Conservation (phyloP, 495 filamentous ascomycete genomes). For the Parachaetomium inaequale region DNA sequence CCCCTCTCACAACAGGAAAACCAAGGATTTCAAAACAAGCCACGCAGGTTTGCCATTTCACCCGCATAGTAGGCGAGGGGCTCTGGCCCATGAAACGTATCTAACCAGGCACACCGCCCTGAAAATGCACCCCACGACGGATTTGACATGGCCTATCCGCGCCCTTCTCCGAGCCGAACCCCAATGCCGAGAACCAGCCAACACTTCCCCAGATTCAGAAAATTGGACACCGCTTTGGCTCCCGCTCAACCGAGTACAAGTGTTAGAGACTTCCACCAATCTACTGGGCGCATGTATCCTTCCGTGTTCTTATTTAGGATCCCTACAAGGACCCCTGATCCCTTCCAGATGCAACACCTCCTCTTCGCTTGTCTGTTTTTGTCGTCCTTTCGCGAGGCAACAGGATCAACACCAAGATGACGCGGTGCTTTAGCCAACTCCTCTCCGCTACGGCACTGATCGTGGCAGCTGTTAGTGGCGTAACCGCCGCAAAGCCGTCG, state of each 20-base stretch:
- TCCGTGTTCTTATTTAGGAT: background rate
- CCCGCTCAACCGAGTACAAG: background rate
- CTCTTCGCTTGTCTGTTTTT: background rate
- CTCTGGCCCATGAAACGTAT: background rate
- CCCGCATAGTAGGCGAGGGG: slow-evolving; percentile 1
- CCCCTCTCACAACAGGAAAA: background rate
- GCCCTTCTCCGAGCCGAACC: background rate
- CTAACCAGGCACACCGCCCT: background rate
- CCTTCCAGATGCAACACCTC: background rate
- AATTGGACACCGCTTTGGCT: background rate
- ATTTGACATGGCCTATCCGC: background rate
- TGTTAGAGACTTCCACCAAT: background rate
- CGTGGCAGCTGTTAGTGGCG: background rate
- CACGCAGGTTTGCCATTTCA: background rate
- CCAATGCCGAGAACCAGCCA: background rate
- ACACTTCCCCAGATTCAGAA: background rate
- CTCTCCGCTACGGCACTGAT: background rate
- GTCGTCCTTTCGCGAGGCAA: background rate
- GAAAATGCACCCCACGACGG: background rate
- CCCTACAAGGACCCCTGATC: background rate
- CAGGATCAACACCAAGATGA: background rate
- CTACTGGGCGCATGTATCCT: background rate
- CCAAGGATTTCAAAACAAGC: background rate
- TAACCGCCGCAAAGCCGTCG: slow-evolving; percentile 1
- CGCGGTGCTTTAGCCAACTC: background rate